Percentiles rank a stretch among this genome's conserved stretches.
Evolutionary conservation across 2,329 filamentous ascomycete species (phyloP).

Genomic region (Curvularia eragrostidis): DNA sequence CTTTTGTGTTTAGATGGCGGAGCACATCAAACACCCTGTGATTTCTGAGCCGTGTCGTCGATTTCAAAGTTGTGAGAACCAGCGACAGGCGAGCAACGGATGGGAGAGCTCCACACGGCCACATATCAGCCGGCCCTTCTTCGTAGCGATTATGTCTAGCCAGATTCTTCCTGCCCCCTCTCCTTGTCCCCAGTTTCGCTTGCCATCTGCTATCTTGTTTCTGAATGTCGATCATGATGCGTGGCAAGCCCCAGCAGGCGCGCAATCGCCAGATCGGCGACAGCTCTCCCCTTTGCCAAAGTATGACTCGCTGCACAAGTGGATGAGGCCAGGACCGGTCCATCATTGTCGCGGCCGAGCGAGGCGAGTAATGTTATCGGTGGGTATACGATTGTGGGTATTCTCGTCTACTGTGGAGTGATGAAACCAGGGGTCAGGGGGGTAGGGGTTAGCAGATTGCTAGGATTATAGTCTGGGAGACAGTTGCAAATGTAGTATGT

Average conservation of each 20-base stretch:
- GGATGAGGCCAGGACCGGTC: not conserved
- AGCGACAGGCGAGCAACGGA: not conserved
- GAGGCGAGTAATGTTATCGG: not conserved
- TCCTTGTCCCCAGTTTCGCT: not conserved
- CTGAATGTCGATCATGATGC: not conserved
- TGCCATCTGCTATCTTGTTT: conserved; percentile 1
- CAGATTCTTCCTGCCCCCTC: not conserved
- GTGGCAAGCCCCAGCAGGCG: not conserved
- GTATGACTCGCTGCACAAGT: not conserved
- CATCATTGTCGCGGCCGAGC: not conserved
- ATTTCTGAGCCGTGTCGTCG: not conserved
- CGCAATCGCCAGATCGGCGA: conserved; percentile 7
- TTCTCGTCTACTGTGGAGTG: conserved; percentile 2
- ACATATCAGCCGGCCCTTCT: not conserved
- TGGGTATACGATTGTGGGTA: not conserved
- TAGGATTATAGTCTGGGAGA: not conserved
- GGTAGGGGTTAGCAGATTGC: not conserved
- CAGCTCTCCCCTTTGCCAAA: not conserved
- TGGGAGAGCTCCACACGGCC: not conserved
- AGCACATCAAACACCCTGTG: not conserved
- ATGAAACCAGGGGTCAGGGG: conserved; percentile 15
- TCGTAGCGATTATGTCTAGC: not conserved
- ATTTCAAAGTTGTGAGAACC: not conserved
- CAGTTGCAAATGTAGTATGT: not conserved
- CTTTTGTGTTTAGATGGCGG: not conserved